Evolutionary conservation across 345 rosid genomes (phyloP).

Genomic region (Gossypium turneri): DNA sequence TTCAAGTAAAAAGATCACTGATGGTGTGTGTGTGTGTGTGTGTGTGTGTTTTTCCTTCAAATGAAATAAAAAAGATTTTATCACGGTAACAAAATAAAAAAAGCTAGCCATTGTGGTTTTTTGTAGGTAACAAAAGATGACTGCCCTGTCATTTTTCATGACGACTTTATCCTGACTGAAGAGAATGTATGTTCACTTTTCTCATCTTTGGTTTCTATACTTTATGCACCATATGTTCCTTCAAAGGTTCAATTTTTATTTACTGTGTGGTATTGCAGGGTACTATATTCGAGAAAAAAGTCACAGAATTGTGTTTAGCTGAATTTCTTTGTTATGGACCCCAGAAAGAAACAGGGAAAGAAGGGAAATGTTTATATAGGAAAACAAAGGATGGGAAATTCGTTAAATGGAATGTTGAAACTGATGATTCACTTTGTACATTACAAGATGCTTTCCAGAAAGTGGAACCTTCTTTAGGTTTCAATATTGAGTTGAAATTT

Average conservation of each 20-base stretch:
- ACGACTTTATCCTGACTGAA: constrained; percentile 65
- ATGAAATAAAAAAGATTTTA: constrained; percentile 2
- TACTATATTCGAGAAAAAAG: constrained; percentile 60
- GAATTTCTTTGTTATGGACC: constrained; percentile 78
- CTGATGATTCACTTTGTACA: constrained; percentile 73
- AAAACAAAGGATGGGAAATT: constrained; percentile 77
- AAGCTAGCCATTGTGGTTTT: constrained; percentile 27
- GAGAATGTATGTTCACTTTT: constrained; percentile 59
- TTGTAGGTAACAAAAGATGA: constrained; percentile 90
- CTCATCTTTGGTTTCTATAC: too few relatives aligned
- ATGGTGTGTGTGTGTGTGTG: neutral
- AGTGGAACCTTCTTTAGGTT: constrained; percentile 67
- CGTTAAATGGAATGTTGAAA: constrained; percentile 61
- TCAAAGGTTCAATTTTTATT: neutral
- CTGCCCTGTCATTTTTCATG: constrained; percentile 95
- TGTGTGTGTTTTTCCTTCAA: neutral
- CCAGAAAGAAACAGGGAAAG: constrained; percentile 46
- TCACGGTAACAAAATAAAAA: constrained; percentile 6
- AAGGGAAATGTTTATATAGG: constrained; percentile 56
- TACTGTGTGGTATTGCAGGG: constrained; percentile 41
- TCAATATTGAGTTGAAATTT: constrained; percentile 88
- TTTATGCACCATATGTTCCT: neutral
- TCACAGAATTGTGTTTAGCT: constrained; percentile 58
- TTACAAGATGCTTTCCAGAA: constrained; percentile 72
- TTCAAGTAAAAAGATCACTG: neutral